These are phyloP conservation scores for Kuraishia molischiana DNA, from an alignment of 805 yeast species.

Conservation along the genomic window DNA sequence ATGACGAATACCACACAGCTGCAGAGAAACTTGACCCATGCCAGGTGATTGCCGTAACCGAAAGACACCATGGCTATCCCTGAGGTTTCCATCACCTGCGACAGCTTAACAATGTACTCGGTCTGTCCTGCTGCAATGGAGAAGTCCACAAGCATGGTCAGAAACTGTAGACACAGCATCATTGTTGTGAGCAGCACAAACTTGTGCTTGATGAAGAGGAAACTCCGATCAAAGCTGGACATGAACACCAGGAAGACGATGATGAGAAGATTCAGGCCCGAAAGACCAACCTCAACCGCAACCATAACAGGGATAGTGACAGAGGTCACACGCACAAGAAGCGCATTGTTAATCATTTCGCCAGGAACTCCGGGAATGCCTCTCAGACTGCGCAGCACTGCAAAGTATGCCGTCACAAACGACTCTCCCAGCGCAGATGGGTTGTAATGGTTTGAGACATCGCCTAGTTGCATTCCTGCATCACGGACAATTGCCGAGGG, in stretches of 20 bases:
- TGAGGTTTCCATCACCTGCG: neutral
- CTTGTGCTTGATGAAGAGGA: neutral
- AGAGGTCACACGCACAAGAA: neutral
- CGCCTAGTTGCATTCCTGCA: conserved; percentile 35
- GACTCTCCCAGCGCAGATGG: conserved; percentile 28
- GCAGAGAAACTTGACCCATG: neutral
- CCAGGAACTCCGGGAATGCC: conserved; percentile 15
- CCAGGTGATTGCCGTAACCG: neutral
- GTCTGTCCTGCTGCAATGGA: neutral
- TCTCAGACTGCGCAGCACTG: conserved; percentile 11
- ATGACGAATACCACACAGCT: neutral
- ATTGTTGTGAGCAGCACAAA: neutral
- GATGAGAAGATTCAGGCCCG: conserved; percentile 1
- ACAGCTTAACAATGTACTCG: neutral
- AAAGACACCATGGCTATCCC: neutral
- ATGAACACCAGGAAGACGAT: neutral
- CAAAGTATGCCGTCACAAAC: conserved; percentile 28
- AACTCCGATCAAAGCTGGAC: neutral
- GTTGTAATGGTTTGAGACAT: conserved; percentile 28
- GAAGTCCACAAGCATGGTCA: neutral
- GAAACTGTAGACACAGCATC: neutral
- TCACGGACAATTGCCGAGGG: conserved; percentile 37
- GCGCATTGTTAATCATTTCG: conserved; percentile 9
- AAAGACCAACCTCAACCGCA: conserved; percentile 5
- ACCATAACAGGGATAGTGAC: conserved; percentile 5